Percentiles rank a stretch among this genome's conserved stretches.
These are phyloP conservation scores for Pholiota conissans DNA, from an alignment of 768 basidiomycete genomes.

Conservation along the genomic window DNA sequence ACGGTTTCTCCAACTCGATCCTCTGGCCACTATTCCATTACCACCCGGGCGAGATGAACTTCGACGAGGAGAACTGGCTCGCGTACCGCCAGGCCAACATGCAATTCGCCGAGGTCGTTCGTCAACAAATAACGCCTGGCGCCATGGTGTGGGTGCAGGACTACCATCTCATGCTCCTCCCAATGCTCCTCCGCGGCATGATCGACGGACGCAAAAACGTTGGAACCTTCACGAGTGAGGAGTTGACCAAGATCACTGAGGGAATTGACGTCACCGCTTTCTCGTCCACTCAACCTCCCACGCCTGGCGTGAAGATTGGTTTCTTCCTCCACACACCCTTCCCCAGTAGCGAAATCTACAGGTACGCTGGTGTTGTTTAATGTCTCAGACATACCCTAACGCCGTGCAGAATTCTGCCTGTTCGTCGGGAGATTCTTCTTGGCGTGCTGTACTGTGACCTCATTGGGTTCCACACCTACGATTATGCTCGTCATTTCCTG, in stretches of 20 bases:
- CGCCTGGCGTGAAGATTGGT: constrained; percentile 87
- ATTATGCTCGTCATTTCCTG: constrained; percentile 98
- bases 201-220: constrained; percentile 67
- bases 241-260: constrained; percentile 70
- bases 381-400: constrained; percentile 12
- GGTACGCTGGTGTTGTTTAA: constrained; percentile 45
- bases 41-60: constrained; percentile 99
- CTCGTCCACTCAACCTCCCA: constrained; percentile 33
- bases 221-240: constrained; percentile 57
- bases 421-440: constrained; percentile 95
- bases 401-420: constrained; percentile 81
- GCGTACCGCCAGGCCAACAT: constrained; percentile 97
- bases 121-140: constrained; percentile 74
- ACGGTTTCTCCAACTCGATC: constrained; percentile 99
- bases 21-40: constrained; percentile 99
- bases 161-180: constrained; percentile 96
- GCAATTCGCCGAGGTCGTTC: constrained; percentile 89
- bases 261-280: constrained; percentile 59
- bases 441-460: constrained; percentile 95
- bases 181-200: constrained; percentile 89
- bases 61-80: constrained; percentile 97
- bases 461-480: constrained; percentile 99
- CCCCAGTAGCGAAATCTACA: constrained; percentile 96
- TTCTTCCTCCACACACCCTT: constrained; percentile 99
- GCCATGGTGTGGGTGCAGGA: constrained; percentile 99